Conservation (phyloP, 352 stramenopile species). For the Pythium aphanidermatum region DNA sequence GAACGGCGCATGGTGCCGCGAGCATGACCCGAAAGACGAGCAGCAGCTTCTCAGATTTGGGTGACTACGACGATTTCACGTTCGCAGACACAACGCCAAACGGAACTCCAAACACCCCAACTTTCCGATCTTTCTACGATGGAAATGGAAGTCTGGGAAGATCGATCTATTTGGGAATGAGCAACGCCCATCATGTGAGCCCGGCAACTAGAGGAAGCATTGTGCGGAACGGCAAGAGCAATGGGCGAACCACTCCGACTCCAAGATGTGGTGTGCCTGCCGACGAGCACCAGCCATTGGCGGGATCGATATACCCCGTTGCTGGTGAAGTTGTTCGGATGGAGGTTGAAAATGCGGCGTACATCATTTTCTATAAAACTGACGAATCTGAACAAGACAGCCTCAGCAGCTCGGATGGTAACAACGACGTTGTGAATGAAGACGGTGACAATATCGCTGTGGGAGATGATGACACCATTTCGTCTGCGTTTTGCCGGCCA, state of each 20-base stretch:
- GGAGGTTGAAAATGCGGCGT: slow-evolving; percentile 68
- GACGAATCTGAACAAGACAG: slow-evolving; percentile 48
- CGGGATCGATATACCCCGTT: slow-evolving; percentile 65
- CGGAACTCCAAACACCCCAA: slow-evolving; percentile 29
- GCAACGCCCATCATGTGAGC: slow-evolving; percentile 32
- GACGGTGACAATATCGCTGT: slow-evolving; percentile 24
- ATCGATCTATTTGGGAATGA: slow-evolving; percentile 42
- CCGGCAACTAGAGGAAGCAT: slow-evolving; percentile 14
- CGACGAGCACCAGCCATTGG: slow-evolving; percentile 58
- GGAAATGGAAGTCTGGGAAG: slow-evolving; percentile 27
- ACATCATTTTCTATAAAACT: slow-evolving; percentile 88
- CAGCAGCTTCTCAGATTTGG: slow-evolving; percentile 84
- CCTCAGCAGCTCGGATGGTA: slow-evolving; percentile 20
- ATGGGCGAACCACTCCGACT: slow-evolving; percentile 53
- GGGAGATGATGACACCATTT: slow-evolving; percentile 2
- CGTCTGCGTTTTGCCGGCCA: slow-evolving; percentile 23
- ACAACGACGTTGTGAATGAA: slow-evolving; percentile 35
- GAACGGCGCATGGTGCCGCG: slow-evolving; percentile 22
- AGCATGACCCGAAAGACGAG: slow-evolving; percentile 72
- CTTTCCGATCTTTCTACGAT: slow-evolving; percentile 78
- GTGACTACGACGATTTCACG: slow-evolving; percentile 80
- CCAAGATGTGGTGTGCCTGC: slow-evolving; percentile 42
- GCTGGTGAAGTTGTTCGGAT: slow-evolving; percentile 64
- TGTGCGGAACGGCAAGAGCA: slow-evolving; percentile 24
- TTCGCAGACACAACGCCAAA: slow-evolving; percentile 56